Evolutionary conservation across 2,329 filamentous ascomycete species (phyloP), one percentile per base, ranked within the genome.

Genomic region (Arthrobotrys entomopaga): DNA sequence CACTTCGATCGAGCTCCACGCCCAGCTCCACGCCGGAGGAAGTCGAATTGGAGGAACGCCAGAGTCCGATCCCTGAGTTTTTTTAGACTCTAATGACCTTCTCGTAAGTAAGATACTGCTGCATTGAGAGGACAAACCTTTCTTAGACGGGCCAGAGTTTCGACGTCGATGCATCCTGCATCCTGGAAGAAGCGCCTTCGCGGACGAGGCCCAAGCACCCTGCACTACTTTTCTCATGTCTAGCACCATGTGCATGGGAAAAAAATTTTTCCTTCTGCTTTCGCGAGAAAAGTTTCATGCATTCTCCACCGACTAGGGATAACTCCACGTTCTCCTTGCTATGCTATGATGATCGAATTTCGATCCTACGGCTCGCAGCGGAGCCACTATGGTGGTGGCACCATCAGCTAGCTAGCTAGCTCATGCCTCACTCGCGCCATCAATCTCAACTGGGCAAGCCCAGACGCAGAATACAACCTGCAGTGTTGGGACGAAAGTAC

Each of bases 401-500:
- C 20, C 34, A 49, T 42, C 42, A 29, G 10, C 19, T 24, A 29
- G 26, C 26, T 29, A 29, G 10, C 19, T 24, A 29, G 26, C 26
- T 29, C 50, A 60, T 54, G 46, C 64, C 24, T 19, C 29, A 19
- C 54, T 67, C 56, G 64, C 56, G 46, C 64, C 46, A 40, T 60
- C 38, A 60, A 4, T 19, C 64, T 54, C 56, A 34, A 61, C 56
- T 56, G 10, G 65, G 65, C 61, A 69, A 61, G 65, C 65, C 65
- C 49, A 69, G 34, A 69, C 65, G 65, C 64, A 52, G 46, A 38
- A 50, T 60, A 20, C 60, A 22, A 16, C 60, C 52, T 65, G 60
- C 63, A 59, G 43, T 60, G 48, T 46, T 61, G 54, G 48, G 42
- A 60, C 54, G 43, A 56, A 67, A 58, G 29, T 19, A 46, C 42